Base-by-base conservation (phyloP, 805 yeast genomes). In the Candida qinlingensis region DNA sequence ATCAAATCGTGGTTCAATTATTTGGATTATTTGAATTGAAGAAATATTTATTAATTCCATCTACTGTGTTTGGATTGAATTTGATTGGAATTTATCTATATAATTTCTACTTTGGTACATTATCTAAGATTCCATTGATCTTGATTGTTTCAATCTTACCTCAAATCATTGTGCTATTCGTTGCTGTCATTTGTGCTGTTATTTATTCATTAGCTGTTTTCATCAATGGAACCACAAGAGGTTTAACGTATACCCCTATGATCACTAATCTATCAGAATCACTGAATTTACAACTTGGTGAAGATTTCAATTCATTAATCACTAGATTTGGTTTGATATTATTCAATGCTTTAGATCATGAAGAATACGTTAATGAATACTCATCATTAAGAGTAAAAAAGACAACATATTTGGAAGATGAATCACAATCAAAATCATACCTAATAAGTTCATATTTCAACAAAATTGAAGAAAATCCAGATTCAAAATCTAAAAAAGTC, bases 281-380 rank as follows among this genome's bases (percentile, higher is more conserved):
- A 48, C 65, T 58, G 54, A 65, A 63, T 39, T 47, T 72, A 12
- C 70, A 66, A 29, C 43, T 76, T 48, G 60, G 71, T 33, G 89
- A 84, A 57, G 91, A 85, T 64, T 86, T 85, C 60, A 80, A 81
- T 59, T 74, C 85, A 1, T 78, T 82, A 0, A 64, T 81, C 46
- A 69, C 78, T 54, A 79, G 80, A 57, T 63, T 81, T 43, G 89
- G 88, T 0, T 69, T 79, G 48, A 69, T 85, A 41, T 79, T 86
- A 12, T 73, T 85, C 37, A 78, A 82, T n/a, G 80, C 84, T 45
- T 83, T 87, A 0, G 83, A 86, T 3, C 77, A 75, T 48, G 78
- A 82, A 31, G 80, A 85, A 53, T 85, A 83, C 61, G 74, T 82
- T 38, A 74, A 79, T 43, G 89, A 85, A 57, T 68, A 77, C 31